phyloP scores from a whole-genome alignment of 2,329 filamentous ascomycete genomes.

The Aspergillus aculeatinus region DNA sequence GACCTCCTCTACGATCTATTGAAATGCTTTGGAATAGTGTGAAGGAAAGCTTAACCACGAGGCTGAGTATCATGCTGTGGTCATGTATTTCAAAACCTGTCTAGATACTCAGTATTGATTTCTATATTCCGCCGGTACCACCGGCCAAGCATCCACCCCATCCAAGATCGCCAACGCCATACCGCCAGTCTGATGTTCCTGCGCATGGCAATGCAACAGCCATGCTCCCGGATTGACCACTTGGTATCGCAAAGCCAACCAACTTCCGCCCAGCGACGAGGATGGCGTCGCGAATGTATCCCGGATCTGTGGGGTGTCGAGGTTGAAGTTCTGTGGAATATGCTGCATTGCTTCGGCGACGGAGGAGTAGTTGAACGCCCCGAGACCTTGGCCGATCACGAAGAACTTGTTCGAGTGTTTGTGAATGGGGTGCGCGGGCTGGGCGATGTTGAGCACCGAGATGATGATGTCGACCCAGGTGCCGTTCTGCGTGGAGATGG shows the following conservation, averaged over 20 bases:
- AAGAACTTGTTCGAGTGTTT: slow-evolving; percentile 64
- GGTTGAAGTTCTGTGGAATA: slow-evolving; percentile 55
- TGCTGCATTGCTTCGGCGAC: slow-evolving; percentile 54
- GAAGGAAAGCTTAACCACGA: too few relatives aligned
- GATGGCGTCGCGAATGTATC: slow-evolving; percentile 50
- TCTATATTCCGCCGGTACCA: slow-evolving; percentile 26
- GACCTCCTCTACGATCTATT: too few relatives aligned
- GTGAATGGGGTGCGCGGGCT: slow-evolving; percentile 62
- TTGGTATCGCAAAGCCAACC: slow-evolving; percentile 56
- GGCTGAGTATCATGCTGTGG: too few relatives aligned
- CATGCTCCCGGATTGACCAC: slow-evolving; percentile 55
- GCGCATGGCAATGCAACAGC: slow-evolving; percentile 58
- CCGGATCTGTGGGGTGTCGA: slow-evolving; percentile 54
- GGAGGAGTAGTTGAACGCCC: slow-evolving; percentile 53
- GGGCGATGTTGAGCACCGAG: slow-evolving; percentile 43
- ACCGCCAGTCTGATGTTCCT: slow-evolving; percentile 54
- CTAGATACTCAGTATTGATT: too few relatives aligned
- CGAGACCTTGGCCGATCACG: slow-evolving; percentile 53
- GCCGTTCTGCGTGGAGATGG: slow-evolving; percentile 48
- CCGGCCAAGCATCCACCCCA: slow-evolving; percentile 38
- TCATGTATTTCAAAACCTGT: too few relatives aligned
- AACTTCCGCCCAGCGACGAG: slow-evolving; percentile 33
- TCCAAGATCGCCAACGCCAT: slow-evolving; percentile 55
- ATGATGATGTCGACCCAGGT: slow-evolving; percentile 59
- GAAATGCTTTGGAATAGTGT: too few relatives aligned